Conservation (phyloP, 1,139 yeast species). For the Citeromyces siamensis region DNA sequence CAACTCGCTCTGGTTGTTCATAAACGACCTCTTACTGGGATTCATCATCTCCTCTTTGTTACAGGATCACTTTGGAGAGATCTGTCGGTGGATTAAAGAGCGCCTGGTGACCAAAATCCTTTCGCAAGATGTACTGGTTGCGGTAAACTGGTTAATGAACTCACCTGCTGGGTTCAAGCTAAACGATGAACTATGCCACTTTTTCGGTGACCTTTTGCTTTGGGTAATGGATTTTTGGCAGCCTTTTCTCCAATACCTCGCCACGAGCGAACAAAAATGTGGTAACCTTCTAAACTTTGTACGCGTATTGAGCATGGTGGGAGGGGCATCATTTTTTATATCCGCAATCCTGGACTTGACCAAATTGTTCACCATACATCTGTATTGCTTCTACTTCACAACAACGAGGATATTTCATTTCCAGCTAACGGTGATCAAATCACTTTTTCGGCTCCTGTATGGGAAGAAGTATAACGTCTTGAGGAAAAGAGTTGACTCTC, state of each 20-base stretch:
- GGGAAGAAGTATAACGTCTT: constrained; percentile 83
- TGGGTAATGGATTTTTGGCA: constrained; percentile 78
- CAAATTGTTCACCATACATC: constrained; percentile 54
- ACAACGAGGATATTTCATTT: constrained; percentile 70
- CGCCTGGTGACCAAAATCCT: constrained; percentile 20
- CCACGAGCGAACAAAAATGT: constrained; percentile 7
- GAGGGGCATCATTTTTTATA: constrained; percentile 60
- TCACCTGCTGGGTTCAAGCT: constrained; percentile 94
- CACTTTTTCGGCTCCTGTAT: constrained; percentile 75
- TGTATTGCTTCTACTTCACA: constrained; percentile 66
- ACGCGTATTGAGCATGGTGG: constrained; percentile 29
- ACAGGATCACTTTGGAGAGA: constrained; percentile 25
- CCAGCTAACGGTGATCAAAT: constrained; percentile 55
- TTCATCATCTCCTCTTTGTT: constrained; percentile 41
- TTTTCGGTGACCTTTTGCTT: constrained; percentile 73
- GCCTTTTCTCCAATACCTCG: constrained; percentile 17
- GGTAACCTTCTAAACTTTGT: constrained; percentile 16
- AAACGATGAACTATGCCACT: constrained; percentile 75
- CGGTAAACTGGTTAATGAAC: constrained; percentile 67
- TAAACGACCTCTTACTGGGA: constrained; percentile 76
- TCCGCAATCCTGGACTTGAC: constrained; percentile 56
- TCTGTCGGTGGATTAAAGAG: constrained; percentile 15
- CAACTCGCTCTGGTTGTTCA: constrained; percentile 79
- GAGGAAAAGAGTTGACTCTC: constrained; percentile 79
- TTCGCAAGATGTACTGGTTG: constrained; percentile 24